phyloP scores from a whole-genome alignment of 2,329 filamentous ascomycete genomes.

The Xylariaceae sp. region DNA sequence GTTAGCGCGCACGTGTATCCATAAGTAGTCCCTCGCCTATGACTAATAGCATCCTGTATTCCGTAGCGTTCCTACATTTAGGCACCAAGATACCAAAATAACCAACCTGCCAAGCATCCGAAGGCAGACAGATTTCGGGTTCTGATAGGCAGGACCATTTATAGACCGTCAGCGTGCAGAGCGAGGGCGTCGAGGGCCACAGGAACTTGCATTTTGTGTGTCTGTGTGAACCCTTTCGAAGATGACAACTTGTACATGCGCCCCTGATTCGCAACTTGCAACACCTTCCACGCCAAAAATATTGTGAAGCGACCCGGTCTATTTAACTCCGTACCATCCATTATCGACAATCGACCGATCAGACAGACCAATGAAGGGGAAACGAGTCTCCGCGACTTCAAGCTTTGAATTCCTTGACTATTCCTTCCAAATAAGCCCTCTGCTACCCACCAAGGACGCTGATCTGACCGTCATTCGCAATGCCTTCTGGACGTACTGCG shows the following conservation, averaged over 20 bases:
- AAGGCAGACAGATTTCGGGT: background rate
- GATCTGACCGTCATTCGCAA: slow-evolving; percentile 26
- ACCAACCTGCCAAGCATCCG: slow-evolving; percentile 10
- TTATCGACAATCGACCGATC: background rate
- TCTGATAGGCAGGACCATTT: background rate
- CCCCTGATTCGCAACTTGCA: background rate
- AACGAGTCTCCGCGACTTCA: slow-evolving; percentile 7
- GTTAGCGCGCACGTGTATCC: background rate
- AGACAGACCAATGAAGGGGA: slow-evolving; percentile 8
- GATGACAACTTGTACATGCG: background rate
- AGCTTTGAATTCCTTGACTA: slow-evolving; percentile 28
- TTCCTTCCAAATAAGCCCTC: background rate
- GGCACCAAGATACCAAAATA: background rate
- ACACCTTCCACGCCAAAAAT: background rate
- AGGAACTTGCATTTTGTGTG: background rate
- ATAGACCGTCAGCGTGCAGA: background rate
- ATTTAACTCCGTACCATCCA: background rate
- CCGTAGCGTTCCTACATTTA: background rate
- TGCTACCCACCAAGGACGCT: background rate
- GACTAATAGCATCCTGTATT: background rate
- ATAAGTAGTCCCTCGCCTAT: background rate
- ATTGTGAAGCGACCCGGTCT: background rate
- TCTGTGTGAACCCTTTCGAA: background rate
- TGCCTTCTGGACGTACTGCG: slow-evolving; percentile 42
- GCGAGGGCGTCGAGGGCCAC: background rate